A percentile compares a stretch with the other conserved stretches of the same genome.
Conservation (phyloP, 2,329 filamentous ascomycete genomes). For the Davidsoniella virescens region DNA sequence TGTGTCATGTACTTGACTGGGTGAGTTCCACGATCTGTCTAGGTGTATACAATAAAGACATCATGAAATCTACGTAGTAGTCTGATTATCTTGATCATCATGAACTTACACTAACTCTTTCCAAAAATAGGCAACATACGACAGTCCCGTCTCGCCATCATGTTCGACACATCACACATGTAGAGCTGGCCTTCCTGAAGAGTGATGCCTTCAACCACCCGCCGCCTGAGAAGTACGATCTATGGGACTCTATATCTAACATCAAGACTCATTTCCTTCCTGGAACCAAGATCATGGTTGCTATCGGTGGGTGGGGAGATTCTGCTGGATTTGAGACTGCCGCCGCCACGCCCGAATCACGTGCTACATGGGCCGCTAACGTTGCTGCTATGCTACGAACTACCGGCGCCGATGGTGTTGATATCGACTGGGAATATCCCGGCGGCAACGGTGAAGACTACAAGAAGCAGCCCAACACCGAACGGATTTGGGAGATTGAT, state of each 20-base stretch:
- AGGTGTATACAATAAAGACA: no score
- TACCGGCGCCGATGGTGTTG: slow-evolving; percentile 47
- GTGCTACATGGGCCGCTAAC: slow-evolving; percentile 45
- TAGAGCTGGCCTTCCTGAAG: slow-evolving; percentile 41
- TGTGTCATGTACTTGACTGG: slow-evolving; percentile 36
- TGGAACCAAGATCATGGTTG: slow-evolving; percentile 48
- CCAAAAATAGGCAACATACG: slow-evolving; percentile 29
- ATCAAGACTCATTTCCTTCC: slow-evolving; percentile 25
- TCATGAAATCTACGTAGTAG: not conserved
- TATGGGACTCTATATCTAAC: slow-evolving; percentile 33
- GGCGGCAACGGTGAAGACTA: slow-evolving; percentile 56
- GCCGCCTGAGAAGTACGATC: slow-evolving; percentile 26
- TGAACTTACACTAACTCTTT: not conserved
- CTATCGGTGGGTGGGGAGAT: slow-evolving; percentile 63
- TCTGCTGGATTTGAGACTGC: slow-evolving; percentile 44
- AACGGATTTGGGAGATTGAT: slow-evolving; percentile 44
- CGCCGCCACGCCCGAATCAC: slow-evolving; percentile 32
- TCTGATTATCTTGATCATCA: not conserved
- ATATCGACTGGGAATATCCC: slow-evolving; percentile 52
- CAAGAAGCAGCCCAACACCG: slow-evolving; percentile 42
- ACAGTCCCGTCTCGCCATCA: slow-evolving; percentile 22
- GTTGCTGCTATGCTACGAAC: slow-evolving; percentile 44
- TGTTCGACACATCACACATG: slow-evolving; percentile 35
- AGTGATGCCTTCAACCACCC: slow-evolving; percentile 33
- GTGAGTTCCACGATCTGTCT: slow-evolving; percentile 18